phyloP scores from a whole-genome alignment of 192 early-diverging fungal genomes.

The Nowakowskiella sp. region DNA sequence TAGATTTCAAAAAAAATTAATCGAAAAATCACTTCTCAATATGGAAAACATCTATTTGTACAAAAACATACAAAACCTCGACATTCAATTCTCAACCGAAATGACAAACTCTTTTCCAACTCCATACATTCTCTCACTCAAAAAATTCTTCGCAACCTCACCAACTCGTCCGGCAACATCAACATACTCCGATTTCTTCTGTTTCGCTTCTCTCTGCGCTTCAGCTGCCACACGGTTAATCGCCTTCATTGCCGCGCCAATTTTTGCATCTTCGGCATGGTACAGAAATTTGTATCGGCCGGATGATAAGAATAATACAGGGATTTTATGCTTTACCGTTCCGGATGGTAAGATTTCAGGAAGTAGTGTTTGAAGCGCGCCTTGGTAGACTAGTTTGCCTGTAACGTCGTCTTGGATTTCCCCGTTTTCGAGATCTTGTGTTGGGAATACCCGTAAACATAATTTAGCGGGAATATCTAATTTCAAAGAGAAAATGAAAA shows the following conservation, averaged over 20 bases:
- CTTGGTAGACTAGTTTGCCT: neutral
- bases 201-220: neutral
- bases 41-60: too few relatives aligned
- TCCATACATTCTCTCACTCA: neutral
- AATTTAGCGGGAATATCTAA: constrained; percentile 3
- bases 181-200: neutral
- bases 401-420: neutral
- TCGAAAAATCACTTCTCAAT: too few relatives aligned
- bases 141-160: neutral
- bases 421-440: constrained; percentile 7
- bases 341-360: neutral
- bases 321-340: neutral
- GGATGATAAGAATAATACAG: neutral
- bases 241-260: neutral
- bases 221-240: neutral
- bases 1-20: too few relatives aligned
- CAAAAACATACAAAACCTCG: too few relatives aligned
- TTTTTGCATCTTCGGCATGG: neutral
- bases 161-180: neutral
- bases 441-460: neutral
- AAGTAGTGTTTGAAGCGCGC: neutral
- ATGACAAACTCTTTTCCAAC: too few relatives aligned
- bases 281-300: neutral
- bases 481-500: neutral
- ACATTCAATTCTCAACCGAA: too few relatives aligned